Evolutionary conservation across 768 basidiomycete species (phyloP).

Genomic region (Kwoniella sp.): DNA sequence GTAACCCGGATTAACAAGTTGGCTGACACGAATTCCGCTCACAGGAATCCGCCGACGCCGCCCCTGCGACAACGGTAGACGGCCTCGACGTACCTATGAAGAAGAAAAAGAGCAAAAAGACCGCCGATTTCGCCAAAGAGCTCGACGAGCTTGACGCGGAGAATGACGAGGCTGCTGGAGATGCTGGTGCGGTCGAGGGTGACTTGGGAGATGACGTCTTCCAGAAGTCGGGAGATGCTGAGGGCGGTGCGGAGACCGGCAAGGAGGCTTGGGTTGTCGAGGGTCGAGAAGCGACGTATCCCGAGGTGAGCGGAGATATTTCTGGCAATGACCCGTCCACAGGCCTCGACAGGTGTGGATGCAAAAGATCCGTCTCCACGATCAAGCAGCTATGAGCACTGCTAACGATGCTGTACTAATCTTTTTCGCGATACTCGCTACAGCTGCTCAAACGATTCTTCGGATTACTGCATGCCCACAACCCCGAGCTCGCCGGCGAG

Average conservation of each 20-base stretch:
- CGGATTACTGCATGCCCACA: conserved; percentile 83
- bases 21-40: neutral
- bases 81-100: conserved; percentile 52
- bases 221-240: conserved; percentile 60
- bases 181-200: conserved; percentile 55
- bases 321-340: neutral
- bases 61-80: conserved; percentile 38
- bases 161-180: conserved; percentile 56
- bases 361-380: too few species aligned
- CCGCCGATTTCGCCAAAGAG: conserved; percentile 63
- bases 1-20: neutral
- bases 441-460: conserved; percentile 94
- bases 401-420: conserved; percentile 1
- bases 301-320: conserved; percentile 66
- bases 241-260: conserved; percentile 60
- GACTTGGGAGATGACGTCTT: conserved; percentile 91
- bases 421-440: too few species aligned
- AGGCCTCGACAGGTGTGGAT: too few species aligned
- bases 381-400: neutral
- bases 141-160: conserved; percentile 59
- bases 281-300: conserved; percentile 95
- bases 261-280: conserved; percentile 78
- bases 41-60: conserved; percentile 28
- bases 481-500: conserved; percentile 83
- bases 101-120: conserved; percentile 71